These are phyloP conservation scores for Neoconidiobolus thromboides DNA, from an alignment of 371 early-diverging fungal genomes.

Conservation along the genomic window DNA sequence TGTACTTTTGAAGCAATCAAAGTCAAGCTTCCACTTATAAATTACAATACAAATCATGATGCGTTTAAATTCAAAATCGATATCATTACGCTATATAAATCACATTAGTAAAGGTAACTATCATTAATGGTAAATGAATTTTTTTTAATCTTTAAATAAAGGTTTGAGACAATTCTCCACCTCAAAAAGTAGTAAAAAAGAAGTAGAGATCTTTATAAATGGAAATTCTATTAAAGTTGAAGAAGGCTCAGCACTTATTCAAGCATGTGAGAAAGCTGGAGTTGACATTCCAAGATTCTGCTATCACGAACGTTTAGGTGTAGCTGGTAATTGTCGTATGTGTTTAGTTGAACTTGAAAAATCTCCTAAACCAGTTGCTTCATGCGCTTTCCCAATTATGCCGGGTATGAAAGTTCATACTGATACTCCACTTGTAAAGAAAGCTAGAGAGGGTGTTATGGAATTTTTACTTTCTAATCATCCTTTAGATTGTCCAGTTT, in stretches of 20 bases:
- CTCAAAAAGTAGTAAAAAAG: constrained; percentile 6
- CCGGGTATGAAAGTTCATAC: constrained; percentile 95
- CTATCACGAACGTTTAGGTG: constrained; percentile 86
- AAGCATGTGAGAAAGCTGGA: constrained; percentile 87
- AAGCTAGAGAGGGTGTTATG: constrained; percentile 97
- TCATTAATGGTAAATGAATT: too few species aligned
- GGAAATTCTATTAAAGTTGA: constrained; percentile 80
- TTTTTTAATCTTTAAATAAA: too few species aligned
- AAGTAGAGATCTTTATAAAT: constrained; percentile 77
- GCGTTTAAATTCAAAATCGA: too few species aligned
- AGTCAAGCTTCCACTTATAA: too few species aligned
- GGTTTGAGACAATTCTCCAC: neutral
- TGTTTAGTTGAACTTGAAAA: constrained; percentile 93
- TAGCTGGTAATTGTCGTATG: constrained; percentile 98
- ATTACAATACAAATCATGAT: too few species aligned
- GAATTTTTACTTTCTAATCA: constrained; percentile 94
- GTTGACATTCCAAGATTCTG: constrained; percentile 91
- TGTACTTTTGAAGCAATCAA: too few species aligned
- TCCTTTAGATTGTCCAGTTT: constrained; percentile 95
- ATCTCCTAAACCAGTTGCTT: constrained; percentile 88
- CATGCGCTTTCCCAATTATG: constrained; percentile 93
- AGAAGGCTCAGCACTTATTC: constrained; percentile 85
- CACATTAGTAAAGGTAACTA: too few species aligned
- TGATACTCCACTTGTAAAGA: constrained; percentile 80
- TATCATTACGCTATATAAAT: too few species aligned